Evolutionary conservation across 257 asterid genomes (phyloP).

Genomic region (Cordia subcordata): DNA sequence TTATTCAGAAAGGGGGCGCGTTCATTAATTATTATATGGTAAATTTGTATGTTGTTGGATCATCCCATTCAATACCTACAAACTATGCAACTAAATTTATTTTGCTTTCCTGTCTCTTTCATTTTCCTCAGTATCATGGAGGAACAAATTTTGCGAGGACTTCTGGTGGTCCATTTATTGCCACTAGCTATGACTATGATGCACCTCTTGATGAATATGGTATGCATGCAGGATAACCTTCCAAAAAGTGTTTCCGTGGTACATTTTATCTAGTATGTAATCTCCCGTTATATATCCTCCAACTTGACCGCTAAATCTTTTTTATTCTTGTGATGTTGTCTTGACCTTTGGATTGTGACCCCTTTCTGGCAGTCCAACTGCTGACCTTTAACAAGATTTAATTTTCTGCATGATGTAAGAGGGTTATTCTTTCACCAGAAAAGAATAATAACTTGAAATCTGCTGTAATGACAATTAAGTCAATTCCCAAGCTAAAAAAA

Average conservation of each 20-base stretch:
- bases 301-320: too few species aligned
- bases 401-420: too few species aligned
- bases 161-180: constrained; percentile 48
- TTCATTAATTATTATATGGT: constrained; percentile 92
- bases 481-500: too few species aligned
- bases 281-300: neutral
- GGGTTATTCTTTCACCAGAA: too few species aligned
- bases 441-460: too few species aligned
- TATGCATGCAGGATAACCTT: constrained; percentile 3
- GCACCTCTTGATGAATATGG: constrained; percentile 52
- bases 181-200: constrained; percentile 49
- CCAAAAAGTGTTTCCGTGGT: neutral
- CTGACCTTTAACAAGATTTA: too few species aligned
- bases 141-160: constrained; percentile 50
- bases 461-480: too few species aligned
- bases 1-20: constrained; percentile 87
- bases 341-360: constrained; percentile 37
- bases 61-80: neutral
- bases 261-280: neutral
- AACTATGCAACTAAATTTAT: neutral
- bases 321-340: neutral
- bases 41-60: constrained; percentile 12
- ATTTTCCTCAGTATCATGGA: constrained; percentile 37
- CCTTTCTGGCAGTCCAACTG: too few species aligned
- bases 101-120: neutral